Evolutionary conservation across 2,329 filamentous ascomycete species (phyloP).

Genomic region (Aschersonia sp.): DNA sequence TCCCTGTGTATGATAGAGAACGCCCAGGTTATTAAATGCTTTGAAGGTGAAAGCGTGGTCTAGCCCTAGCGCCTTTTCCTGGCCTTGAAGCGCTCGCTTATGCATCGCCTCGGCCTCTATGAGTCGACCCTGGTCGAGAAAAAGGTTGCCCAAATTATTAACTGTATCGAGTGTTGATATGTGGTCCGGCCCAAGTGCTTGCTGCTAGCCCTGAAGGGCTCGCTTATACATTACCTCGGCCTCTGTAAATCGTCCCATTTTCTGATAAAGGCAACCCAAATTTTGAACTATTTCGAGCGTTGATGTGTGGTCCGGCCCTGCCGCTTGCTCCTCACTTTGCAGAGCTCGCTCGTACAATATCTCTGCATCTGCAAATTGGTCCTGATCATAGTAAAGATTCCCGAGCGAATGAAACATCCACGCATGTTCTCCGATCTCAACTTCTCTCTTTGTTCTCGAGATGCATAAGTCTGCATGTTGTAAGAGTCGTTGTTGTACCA

Average conservation of each 20-base stretch:
- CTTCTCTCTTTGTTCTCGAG: neutral
- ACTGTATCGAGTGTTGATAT: neutral
- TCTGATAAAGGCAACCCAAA: constrained; percentile 9
- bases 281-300: constrained; percentile 7
- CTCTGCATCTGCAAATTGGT: constrained; percentile 11
- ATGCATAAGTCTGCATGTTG: neutral
- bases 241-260: constrained; percentile 1
- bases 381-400: constrained; percentile 12
- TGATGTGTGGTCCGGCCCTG: constrained; percentile 5
- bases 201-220: neutral
- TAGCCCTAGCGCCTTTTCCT: neutral
- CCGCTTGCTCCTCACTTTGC: constrained; percentile 10
- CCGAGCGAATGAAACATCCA: constrained; percentile 11
- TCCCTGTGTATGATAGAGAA: neutral
- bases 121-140: neutral
- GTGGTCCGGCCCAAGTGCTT: neutral
- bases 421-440: neutral
- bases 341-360: constrained; percentile 15
- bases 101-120: neutral
- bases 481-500: neutral
- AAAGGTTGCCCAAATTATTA: neutral
- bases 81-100: neutral
- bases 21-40: neutral
- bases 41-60: neutral
- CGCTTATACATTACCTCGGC: neutral